A percentile compares a stretch with the other conserved stretches of the same genome.
Evolutionary conservation across 148 eudicot genomes (phyloP).

Genomic region (Fagopyrum esculentum): DNA sequence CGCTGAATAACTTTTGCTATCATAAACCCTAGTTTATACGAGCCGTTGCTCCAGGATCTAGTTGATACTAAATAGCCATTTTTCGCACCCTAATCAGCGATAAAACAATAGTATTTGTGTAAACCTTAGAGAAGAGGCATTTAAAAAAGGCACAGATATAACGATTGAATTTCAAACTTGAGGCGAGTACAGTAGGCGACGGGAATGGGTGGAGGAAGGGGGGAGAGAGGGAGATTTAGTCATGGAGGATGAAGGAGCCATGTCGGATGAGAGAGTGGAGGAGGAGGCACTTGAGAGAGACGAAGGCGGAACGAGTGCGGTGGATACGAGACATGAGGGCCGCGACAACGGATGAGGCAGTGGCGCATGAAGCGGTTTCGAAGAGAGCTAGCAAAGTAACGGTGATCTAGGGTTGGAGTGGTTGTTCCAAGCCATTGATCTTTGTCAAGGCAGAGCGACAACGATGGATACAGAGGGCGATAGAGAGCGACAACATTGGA

Average conservation of each 20-base stretch:
- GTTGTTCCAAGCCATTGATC: no score
- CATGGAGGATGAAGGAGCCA: constrained; percentile 79
- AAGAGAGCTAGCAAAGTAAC: background rate
- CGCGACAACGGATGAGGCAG: constrained; percentile 26
- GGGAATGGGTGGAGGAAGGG: no score
- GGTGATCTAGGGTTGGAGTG: no score
- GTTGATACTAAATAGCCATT: background rate
- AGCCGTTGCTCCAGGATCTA: background rate
- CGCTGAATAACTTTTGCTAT: background rate
- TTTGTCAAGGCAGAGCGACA: no score
- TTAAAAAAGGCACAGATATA: background rate
- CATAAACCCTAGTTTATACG: background rate
- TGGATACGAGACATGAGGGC: constrained; percentile 56
- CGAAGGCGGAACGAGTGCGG: constrained; percentile 42
- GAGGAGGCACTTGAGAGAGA: constrained; percentile 51
- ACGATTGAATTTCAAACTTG: background rate
- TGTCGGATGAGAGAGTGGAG: constrained; percentile 62
- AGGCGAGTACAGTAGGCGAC: background rate
- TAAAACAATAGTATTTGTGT: background rate
- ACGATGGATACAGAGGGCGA: no score
- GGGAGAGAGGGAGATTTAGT: constrained; percentile 50
- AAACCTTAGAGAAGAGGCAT: background rate
- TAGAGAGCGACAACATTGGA: no score
- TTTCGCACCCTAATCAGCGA: background rate
- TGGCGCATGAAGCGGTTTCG: background rate